Conservation (phyloP, 345 rosid species). For the Cardiospermum halicacabum region DNA sequence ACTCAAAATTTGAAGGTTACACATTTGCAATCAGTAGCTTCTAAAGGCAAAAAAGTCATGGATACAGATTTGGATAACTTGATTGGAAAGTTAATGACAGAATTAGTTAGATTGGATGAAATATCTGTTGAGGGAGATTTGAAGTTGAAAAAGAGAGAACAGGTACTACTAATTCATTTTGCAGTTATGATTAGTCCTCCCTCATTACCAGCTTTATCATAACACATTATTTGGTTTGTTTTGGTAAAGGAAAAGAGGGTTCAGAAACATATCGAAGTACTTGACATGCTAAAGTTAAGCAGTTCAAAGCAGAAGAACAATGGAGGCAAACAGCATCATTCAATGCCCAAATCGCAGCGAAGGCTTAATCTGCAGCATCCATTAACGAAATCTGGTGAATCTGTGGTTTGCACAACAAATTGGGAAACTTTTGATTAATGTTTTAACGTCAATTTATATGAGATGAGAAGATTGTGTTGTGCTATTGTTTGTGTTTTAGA, state of each 20-base stretch:
- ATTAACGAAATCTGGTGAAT: constrained; percentile 14
- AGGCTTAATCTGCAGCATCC: constrained; percentile 20
- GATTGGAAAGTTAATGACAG: constrained; percentile 40
- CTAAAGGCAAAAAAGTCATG: constrained; percentile 32
- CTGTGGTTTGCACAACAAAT: constrained; percentile 37
- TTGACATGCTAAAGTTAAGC: constrained; percentile 39
- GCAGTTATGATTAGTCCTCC: constrained; percentile 1
- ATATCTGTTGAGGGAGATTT: constrained; percentile 45
- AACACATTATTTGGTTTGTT: neutral
- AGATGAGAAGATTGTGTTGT: neutral
- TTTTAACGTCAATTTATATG: no score
- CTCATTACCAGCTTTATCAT: neutral
- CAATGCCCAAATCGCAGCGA: constrained; percentile 13
- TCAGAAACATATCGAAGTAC: constrained; percentile 41
- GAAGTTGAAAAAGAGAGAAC: constrained; percentile 43
- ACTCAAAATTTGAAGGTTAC: constrained; percentile 29
- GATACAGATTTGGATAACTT: constrained; percentile 33
- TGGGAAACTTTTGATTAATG: constrained; percentile 60
- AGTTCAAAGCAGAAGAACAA: constrained; percentile 17
- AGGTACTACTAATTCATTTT: constrained; percentile 37
- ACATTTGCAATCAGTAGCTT: constrained; percentile 29
- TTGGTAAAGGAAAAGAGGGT: constrained; percentile 38
- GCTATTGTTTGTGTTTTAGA: no score
- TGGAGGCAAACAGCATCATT: constrained; percentile 9
- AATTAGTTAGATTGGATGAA: constrained; percentile 44